These are phyloP conservation scores for Hemileccinum rubropunctum DNA, from an alignment of 768 basidiomycete genomes.

Conservation along the genomic window DNA sequence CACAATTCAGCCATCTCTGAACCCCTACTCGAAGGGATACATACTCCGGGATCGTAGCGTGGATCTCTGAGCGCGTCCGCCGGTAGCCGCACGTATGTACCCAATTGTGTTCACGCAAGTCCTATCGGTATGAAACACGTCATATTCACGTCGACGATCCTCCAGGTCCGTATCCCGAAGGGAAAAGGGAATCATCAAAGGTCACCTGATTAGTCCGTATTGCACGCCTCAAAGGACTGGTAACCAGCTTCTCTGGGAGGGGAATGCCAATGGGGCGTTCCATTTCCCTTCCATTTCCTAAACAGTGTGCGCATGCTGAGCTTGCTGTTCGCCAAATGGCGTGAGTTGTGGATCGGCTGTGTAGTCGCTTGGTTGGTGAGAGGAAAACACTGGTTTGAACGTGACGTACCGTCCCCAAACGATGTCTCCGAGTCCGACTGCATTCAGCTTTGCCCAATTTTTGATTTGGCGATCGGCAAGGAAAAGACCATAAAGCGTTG, in stretches of 20 bases:
- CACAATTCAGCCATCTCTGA: constrained; percentile 66
- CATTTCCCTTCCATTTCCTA: too few species aligned
- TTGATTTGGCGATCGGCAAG: constrained; percentile 30
- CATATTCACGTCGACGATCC: constrained; percentile 53
- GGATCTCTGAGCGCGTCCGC: constrained; percentile 47
- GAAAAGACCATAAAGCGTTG: too few species aligned
- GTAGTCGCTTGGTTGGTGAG: not conserved
- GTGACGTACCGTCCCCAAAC: constrained; percentile 72
- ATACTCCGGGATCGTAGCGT: constrained; percentile 35
- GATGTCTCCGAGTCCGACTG: constrained; percentile 62
- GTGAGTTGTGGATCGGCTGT: constrained; percentile 54
- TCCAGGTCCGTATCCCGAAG: constrained; percentile 16
- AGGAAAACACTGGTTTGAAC: not conserved
- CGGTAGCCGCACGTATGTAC: constrained; percentile 74
- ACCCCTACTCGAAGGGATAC: constrained; percentile 51
- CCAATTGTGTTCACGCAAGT: constrained; percentile 62
- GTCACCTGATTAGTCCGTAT: constrained; percentile 53
- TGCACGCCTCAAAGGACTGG: constrained; percentile 58
- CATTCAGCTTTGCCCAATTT: constrained; percentile 60
- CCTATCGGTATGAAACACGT: constrained; percentile 38
- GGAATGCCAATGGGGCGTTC: constrained; percentile 16
- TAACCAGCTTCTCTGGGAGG: constrained; percentile 19
- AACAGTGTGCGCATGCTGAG: constrained; percentile 26
- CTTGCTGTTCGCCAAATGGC: constrained; percentile 53
- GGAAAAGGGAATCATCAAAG: constrained; percentile 40